phyloP scores from a whole-genome alignment of 371 early-diverging fungal genomes.

The Mortierella sp. region DNA sequence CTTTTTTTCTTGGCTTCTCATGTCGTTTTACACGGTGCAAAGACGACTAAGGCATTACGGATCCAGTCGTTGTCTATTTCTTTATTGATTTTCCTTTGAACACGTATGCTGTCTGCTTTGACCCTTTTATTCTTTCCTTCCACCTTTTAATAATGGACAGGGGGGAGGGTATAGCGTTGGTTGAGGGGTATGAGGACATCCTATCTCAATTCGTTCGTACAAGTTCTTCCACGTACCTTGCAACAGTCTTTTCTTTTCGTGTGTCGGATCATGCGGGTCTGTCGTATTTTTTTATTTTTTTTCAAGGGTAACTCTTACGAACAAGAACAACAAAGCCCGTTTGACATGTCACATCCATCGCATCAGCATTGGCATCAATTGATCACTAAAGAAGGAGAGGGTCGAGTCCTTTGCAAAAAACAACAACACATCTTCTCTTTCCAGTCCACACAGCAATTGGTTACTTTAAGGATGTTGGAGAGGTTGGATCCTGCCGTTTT shows the following conservation, averaged over 20 bases:
- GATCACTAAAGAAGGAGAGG: not conserved
- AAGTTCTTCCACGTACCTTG: not conserved
- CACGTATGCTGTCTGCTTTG: not conserved
- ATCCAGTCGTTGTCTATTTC: not conserved
- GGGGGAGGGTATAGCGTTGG: not conserved
- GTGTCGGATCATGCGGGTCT: not conserved
- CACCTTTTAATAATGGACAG: not conserved
- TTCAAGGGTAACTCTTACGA: not conserved
- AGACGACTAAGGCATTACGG: not conserved
- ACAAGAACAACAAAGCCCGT: not conserved
- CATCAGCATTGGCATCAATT: no score
- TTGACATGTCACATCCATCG: not conserved
- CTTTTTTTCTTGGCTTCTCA: not conserved
- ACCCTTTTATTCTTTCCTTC: not conserved
- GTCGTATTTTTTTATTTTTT: not conserved
- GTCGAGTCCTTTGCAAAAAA: not conserved
- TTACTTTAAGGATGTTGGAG: not conserved
- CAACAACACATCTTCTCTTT: not conserved
- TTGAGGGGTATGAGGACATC: not conserved
- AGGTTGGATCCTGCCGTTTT: not conserved
- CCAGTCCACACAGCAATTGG: no score
- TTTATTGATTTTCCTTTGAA: not conserved
- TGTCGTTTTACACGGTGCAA: not conserved
- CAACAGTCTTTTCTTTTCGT: not conserved
- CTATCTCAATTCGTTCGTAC: slow-evolving; percentile 1